Percentiles rank a stretch among this genome's conserved stretches.
Evolutionary conservation across 495 filamentous ascomycete species (phyloP).

Genomic region (Neurospora sp.): DNA sequence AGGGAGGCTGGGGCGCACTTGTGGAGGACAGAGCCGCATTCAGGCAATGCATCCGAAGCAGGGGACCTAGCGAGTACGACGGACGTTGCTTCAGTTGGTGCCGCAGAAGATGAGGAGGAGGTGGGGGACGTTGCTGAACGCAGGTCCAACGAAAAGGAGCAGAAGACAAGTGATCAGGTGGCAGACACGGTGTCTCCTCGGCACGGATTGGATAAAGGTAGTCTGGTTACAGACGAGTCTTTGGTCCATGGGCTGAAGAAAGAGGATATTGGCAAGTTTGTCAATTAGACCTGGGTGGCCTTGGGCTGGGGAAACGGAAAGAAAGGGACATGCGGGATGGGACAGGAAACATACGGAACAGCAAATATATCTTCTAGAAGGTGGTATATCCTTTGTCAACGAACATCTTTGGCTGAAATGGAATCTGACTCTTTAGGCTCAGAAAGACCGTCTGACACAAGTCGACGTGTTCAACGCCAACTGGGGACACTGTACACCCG

Average conservation of each 20-base stretch:
- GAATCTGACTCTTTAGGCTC: background rate
- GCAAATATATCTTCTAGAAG: background rate
- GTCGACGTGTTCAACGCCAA: background rate
- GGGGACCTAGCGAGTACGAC: slow-evolving; percentile 6
- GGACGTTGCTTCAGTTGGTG: background rate
- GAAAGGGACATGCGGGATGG: background rate
- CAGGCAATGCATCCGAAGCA: slow-evolving; percentile 8
- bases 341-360: background rate
- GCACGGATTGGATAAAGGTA: background rate
- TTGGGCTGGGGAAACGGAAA: background rate
- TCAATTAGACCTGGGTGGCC: background rate
- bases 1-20: slow-evolving; percentile 27
- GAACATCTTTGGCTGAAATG: background rate
- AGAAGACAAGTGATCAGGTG: background rate
- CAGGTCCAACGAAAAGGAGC: background rate
- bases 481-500: background rate
- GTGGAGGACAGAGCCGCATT: slow-evolving; percentile 18
- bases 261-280: background rate
- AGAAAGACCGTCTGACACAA: background rate
- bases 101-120: background rate
- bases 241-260: background rate
- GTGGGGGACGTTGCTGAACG: background rate
- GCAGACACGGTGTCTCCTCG: background rate
- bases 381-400: background rate
- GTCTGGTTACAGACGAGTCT: background rate